These are phyloP conservation scores for Lactifluus pinguis DNA, from an alignment of 768 basidiomycete genomes.

Conservation along the genomic window DNA sequence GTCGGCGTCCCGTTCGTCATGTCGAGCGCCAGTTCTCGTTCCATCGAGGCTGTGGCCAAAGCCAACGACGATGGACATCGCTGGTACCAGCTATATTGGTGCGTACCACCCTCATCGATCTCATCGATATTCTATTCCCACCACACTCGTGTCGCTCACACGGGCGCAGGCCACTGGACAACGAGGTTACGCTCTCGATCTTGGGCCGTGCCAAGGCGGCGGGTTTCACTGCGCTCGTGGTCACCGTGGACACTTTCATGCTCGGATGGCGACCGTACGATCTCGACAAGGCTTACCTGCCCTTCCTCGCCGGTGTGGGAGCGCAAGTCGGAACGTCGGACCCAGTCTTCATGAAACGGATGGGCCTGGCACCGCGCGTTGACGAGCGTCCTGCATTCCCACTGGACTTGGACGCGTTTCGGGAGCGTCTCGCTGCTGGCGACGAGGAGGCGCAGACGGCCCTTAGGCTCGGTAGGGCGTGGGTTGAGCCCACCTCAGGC, in stretches of 20 bases:
- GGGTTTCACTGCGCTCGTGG: conserved; percentile 63
- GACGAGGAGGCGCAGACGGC: conserved; percentile 36
- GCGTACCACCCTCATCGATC: conserved; percentile 4
- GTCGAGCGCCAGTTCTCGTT: conserved; percentile 63
- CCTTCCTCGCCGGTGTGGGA: conserved; percentile 58
- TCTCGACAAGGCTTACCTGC: conserved; percentile 52
- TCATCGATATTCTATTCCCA: background rate
- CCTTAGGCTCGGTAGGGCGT: conserved; percentile 46
- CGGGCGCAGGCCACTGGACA: conserved; percentile 45
- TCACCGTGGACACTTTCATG: conserved; percentile 68
- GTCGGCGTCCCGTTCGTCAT: conserved; percentile 63
- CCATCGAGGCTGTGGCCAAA: conserved; percentile 69
- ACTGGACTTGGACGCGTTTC: conserved; percentile 42
- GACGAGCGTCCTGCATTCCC: conserved; percentile 44
- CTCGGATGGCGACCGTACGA: conserved; percentile 77
- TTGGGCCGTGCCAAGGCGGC: conserved; percentile 55
- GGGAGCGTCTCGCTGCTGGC: conserved; percentile 35
- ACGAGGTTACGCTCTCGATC: conserved; percentile 55
- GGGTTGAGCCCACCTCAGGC: conserved; percentile 60
- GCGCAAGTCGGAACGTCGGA: conserved; percentile 61
- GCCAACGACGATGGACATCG: conserved; percentile 60
- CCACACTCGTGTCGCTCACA: background rate
- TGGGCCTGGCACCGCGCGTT: conserved; percentile 36
- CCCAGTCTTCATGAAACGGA: conserved; percentile 65
- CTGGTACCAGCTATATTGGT: conserved; percentile 85